Base-by-base conservation (phyloP, 345 rosid species). In the Lepidium didymum region DNA sequence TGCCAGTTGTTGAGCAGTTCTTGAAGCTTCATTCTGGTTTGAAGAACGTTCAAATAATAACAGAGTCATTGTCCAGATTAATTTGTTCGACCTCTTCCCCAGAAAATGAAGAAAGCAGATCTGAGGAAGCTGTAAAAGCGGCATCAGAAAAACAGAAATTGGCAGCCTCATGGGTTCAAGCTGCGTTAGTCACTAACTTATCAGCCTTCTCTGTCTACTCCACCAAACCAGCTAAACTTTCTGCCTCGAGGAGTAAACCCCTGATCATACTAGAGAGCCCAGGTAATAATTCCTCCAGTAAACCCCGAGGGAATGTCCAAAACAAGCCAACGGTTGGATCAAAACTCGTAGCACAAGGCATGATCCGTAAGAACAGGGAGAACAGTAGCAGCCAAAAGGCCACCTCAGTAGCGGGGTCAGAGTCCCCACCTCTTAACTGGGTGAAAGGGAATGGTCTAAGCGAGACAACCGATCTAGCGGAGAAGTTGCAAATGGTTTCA, bases 161-260 rank as follows among this genome's bases (percentile, higher is more conserved):
- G 56, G 96, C 96, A 40, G 80, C 86, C 60, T 69, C 80, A 10
- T 94, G 99, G 99, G 89, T 94, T 58, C 93, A 94, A 75, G 93
- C 93, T 65, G 99, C 99, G 27, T 58, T 94, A 68, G 76, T 85
- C 64, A 87, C 96, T 56, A 87, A 91, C 51, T 69, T 94, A 70
- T 91, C 96, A 0, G 56, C 91, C 56, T 89, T 94, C 77, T 81
- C 91, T 27, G 83, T 94, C 15, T 87, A 83, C 60, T 77, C 80
- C 56, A 87, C 64, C 82, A 87, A 83, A 69, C 47, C 80, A 59
- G 23, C 72, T 36, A 80, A 55, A 62, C 34, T 33, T 40, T 11
- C 55, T 14, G 11, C 75, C 53, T 68, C 80, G 25, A 79, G 65
- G n/a, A 81, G 54, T 61, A 89, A 83, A 66, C 84, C 89, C 0